phyloP scores from a whole-genome alignment of 306 rosid species.

The Abrus pulchellus region DNA sequence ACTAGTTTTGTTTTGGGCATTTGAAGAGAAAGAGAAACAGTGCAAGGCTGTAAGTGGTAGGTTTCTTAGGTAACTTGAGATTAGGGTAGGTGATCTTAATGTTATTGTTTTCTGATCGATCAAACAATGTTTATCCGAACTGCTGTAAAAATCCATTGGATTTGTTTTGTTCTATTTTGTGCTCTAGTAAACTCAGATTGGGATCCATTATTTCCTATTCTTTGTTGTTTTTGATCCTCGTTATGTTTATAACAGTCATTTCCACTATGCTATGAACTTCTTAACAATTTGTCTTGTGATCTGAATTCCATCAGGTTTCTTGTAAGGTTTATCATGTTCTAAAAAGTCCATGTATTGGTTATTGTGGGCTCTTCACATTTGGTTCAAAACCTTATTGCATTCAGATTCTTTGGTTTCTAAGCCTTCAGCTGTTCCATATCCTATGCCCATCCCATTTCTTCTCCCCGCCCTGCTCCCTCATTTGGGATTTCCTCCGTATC shows the following conservation, averaged over 20 bases:
- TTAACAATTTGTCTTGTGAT: neutral
- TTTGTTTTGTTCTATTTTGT: neutral
- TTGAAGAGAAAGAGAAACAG: neutral
- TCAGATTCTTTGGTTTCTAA: neutral
- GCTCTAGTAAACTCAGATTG: neutral
- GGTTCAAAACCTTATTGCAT: neutral
- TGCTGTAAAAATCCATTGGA: neutral
- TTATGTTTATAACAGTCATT: no score
- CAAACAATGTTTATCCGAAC: neutral
- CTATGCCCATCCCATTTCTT: no score
- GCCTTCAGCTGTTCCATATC: neutral
- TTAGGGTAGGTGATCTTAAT: neutral
- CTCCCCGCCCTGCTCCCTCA: no score
- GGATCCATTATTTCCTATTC: neutral
- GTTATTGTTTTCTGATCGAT: neutral
- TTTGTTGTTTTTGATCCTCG: neutral
- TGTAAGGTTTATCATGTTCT: neutral
- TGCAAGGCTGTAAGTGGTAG: neutral
- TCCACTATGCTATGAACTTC: no score
- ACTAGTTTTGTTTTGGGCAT: slow-evolving; percentile 29
- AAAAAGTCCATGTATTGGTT: neutral
- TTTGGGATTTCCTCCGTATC: no score
- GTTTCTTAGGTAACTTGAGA: neutral
- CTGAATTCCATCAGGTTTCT: neutral
- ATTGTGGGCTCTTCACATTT: neutral